Percentiles rank a stretch among this genome's conserved stretches.
These are phyloP conservation scores for Cystofilobasidium ferigula DNA, from an alignment of 768 basidiomycete species.

Conservation along the genomic window DNA sequence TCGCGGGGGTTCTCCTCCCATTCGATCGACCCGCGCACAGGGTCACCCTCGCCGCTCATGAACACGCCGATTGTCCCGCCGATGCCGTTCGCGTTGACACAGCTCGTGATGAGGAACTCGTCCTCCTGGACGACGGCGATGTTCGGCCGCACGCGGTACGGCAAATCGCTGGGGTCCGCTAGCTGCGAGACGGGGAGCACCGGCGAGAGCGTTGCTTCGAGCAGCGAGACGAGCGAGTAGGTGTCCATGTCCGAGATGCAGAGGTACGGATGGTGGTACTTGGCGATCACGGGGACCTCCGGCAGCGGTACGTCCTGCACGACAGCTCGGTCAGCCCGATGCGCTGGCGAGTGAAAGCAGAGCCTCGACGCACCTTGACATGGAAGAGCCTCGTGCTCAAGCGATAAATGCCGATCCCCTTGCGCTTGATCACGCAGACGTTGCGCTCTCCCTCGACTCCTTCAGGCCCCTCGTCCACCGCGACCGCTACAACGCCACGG, in stretches of 20 bases:
- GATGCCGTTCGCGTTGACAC: conserved; percentile 6
- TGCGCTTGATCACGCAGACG: conserved; percentile 36
- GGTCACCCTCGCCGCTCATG: conserved; percentile 25
- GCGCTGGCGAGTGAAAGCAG: background rate
- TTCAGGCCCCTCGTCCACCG: conserved; percentile 57
- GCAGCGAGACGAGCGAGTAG: conserved; percentile 23
- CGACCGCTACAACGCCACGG: conserved; percentile 64
- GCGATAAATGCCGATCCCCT: conserved; percentile 37
- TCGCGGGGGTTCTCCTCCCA: conserved; percentile 22
- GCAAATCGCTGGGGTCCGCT: background rate
- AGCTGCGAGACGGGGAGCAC: conserved; percentile 21
- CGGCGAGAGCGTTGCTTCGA: background rate
- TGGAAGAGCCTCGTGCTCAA: conserved; percentile 27
- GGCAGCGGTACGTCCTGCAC: conserved; percentile 38
- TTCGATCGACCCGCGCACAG: conserved; percentile 22
- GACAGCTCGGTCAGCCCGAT: background rate
- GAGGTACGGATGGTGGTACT: conserved; percentile 30
- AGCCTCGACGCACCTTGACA: conserved; percentile 27
- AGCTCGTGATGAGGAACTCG: conserved; percentile 24
- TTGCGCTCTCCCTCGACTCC: conserved; percentile 32
- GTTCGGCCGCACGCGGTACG: background rate
- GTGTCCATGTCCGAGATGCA: conserved; percentile 31
- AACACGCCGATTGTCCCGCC: conserved; percentile 20
- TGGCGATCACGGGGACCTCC: conserved; percentile 28
- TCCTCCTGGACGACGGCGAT: conserved; percentile 24